These are phyloP conservation scores for Pleurotus platypus DNA, from an alignment of 768 basidiomycete species.

Conservation along the genomic window DNA sequence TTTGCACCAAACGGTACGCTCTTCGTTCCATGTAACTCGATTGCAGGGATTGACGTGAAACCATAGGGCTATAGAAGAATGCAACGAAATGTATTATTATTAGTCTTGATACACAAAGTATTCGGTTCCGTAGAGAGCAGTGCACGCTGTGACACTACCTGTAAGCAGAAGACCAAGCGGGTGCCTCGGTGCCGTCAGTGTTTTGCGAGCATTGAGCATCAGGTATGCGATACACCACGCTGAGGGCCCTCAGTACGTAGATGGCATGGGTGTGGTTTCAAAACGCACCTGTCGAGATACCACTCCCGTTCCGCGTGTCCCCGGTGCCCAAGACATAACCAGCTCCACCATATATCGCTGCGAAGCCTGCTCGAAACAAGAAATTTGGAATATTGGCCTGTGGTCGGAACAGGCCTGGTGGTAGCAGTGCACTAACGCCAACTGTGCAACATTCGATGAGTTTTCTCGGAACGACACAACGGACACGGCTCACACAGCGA, in stretches of 20 bases:
- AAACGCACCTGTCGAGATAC: conserved; percentile 11
- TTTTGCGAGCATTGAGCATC: conserved; percentile 8
- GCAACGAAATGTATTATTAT: background rate
- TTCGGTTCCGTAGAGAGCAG: conserved; percentile 12
- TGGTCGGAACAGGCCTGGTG: background rate
- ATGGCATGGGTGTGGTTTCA: background rate
- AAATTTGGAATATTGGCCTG: conserved; percentile 9
- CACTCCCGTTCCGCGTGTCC: conserved; percentile 11
- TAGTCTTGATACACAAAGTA: conserved; percentile 13
- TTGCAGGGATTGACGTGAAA: background rate
- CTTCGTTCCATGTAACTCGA: background rate
- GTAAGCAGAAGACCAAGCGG: conserved; percentile 9
- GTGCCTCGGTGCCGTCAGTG: conserved; percentile 8
- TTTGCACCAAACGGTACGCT: conserved; percentile 35
- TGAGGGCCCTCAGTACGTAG: background rate
- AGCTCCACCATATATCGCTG: conserved; percentile 7
- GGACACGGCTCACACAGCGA: background rate
- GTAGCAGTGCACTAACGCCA: conserved; percentile 3
- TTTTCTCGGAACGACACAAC: background rate
- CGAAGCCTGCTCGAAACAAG: conserved; percentile 10
- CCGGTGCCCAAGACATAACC: conserved; percentile 10
- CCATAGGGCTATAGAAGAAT: background rate
- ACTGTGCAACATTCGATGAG: background rate
- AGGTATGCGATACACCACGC: conserved; percentile 12
- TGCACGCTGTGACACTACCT: conserved; percentile 9